Conservation (phyloP, 805 yeast genomes). For the Limtongia smithiae region DNA sequence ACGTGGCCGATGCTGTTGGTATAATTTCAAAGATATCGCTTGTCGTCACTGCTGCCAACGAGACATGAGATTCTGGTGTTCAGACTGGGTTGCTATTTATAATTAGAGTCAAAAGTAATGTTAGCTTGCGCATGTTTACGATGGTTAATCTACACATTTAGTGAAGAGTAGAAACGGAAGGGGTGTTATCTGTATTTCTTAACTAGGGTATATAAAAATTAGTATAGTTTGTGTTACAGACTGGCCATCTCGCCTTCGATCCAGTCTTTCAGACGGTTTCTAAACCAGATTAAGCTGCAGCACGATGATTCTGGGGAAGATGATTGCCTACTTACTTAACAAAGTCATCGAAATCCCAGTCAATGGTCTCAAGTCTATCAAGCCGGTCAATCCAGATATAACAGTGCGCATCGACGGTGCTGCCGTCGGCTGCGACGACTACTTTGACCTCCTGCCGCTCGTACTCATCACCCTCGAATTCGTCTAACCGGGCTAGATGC, state of each 20-base stretch:
- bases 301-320: background rate
- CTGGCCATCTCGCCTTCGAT: conserved; percentile 15
- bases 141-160: too few species aligned
- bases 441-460: conserved; percentile 19
- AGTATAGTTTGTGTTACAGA: background rate
- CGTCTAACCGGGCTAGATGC: conserved; percentile 26
- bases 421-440: background rate
- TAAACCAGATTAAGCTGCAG: background rate
- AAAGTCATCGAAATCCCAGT: conserved; percentile 29
- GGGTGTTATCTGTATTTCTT: background rate
- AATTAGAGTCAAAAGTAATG: too few species aligned
- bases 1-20: too few species aligned
- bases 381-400: conserved; percentile 29
- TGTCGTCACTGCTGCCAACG: background rate
- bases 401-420: conserved; percentile 15
- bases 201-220: background rate
- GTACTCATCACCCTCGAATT: conserved; percentile 33
- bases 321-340: conserved; percentile 13
- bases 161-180: too few species aligned
- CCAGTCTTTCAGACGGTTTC: conserved; percentile 11
- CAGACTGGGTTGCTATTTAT: too few species aligned
- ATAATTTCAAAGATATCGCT: background rate
- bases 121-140: too few species aligned
- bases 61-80: too few species aligned
- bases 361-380: conserved; percentile 19